Evolutionary conservation across 257 asterid species (phyloP), one percentile per base, ranked within the genome.

Genomic region (Solanum dulcamara): DNA sequence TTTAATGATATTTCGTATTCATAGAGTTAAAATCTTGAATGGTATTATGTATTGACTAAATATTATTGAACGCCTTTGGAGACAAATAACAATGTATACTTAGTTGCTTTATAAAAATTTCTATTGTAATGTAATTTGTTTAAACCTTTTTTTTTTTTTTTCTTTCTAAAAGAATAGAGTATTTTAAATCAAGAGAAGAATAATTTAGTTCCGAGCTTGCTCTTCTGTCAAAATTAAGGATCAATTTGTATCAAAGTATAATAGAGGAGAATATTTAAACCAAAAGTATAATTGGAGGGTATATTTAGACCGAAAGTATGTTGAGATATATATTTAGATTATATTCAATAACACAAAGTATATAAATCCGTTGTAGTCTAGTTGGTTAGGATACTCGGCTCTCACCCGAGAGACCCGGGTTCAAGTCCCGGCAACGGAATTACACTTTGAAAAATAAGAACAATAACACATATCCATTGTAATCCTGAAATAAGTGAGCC

Each of bases 391-490:
- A 93, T 93, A 93, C 94, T 94, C 95, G 96, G 95, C 96, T 93
- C 98, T 94, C 98, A 94, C 98, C 98, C 94, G 93, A 91, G 96
- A 91, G 96, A 93, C 96, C 96, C 93, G 97, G 94, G 97, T 96
- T 94, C 96, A 71, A 91, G 93, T 92, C 96, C 98, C 97, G 96
- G 97, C 95, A 94, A 96, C 44, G 44, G 64, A 79, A 79, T n/a
- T n/a, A n/a, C n/a, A n/a, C n/a, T n/a, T n/a, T n/a, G n/a, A n/a
- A n/a, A n/a, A n/a, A n/a, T n/a, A n/a, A n/a, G n/a, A n/a, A n/a
- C n/a, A n/a, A n/a, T n/a, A n/a, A n/a, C n/a, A n/a, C n/a, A n/a
- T n/a, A n/a, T n/a, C n/a, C n/a, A n/a, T n/a, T n/a, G n/a, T n/a
- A n/a, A n/a, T n/a, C n/a, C n/a, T n/a, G n/a, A n/a, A n/a, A n/a